Evolutionary conservation across 768 basidiomycete species (phyloP).

Genomic region (Pisolithus tinctorius): DNA sequence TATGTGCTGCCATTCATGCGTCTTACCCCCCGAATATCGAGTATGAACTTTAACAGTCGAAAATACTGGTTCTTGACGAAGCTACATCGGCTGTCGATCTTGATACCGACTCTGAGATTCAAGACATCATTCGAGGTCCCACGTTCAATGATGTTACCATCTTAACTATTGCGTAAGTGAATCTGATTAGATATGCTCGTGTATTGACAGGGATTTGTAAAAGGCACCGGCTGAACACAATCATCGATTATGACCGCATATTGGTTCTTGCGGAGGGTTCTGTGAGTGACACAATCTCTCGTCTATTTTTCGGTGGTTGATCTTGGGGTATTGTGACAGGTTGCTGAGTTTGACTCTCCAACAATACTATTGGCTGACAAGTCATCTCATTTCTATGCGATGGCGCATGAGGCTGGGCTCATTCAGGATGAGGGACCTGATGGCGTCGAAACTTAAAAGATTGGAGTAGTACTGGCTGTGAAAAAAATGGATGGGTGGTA

Average conservation of each 20-base stretch:
- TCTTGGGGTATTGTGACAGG: constrained; percentile 21
- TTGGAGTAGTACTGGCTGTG: too few species aligned
- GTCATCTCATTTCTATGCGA: constrained; percentile 51
- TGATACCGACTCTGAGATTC: constrained; percentile 84
- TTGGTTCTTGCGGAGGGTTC: constrained; percentile 78
- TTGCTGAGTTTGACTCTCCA: constrained; percentile 80
- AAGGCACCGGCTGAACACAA: constrained; percentile 79
- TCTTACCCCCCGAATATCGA: neutral
- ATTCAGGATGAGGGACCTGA: neutral
- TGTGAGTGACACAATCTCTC: constrained; percentile 29
- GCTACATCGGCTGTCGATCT: constrained; percentile 88
- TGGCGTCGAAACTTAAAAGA: neutral
- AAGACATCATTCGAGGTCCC: constrained; percentile 78
- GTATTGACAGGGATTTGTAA: neutral
- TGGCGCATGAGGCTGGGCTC: constrained; percentile 62
- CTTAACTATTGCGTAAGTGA: constrained; percentile 74
- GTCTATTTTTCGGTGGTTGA: neutral
- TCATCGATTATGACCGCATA: constrained; percentile 74
- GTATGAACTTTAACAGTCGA: constrained; percentile 41
- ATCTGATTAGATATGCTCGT: neutral
- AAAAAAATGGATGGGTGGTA: too few species aligned
- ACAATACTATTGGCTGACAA: constrained; percentile 50
- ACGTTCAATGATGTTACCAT: constrained; percentile 77
- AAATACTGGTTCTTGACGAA: constrained; percentile 91
- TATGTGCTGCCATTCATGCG: constrained; percentile 14